These are phyloP conservation scores for Raphanus sativus DNA, from an alignment of 345 rosid species.

Conservation along the genomic window DNA sequence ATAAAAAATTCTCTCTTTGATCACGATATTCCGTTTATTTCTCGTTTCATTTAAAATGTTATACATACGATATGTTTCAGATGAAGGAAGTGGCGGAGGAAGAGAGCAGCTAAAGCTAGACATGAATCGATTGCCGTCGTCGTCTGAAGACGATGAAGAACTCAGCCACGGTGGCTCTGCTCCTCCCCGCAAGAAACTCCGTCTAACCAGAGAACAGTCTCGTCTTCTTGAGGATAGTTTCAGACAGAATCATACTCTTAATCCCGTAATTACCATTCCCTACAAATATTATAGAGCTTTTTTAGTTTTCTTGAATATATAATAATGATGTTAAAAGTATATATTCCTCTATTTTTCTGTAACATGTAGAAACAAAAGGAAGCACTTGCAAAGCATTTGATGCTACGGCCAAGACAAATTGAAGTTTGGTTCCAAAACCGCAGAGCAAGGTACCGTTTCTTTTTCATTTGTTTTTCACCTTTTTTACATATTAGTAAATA, in stretches of 20 bases:
- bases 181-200: constrained; percentile 89
- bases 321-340: neutral
- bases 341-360: neutral
- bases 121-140: constrained; percentile 39
- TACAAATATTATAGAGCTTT: neutral
- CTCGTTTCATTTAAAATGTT: neutral
- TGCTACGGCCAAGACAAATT: constrained; percentile 84
- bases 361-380: constrained; percentile 84
- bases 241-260: constrained; percentile 81
- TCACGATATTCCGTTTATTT: neutral
- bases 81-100: constrained; percentile 51
- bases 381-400: constrained; percentile 72
- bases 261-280: constrained; percentile 49
- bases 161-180: constrained; percentile 47
- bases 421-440: constrained; percentile 99
- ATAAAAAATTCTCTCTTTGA: neutral
- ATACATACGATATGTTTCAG: constrained; percentile 48
- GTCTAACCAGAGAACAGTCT: constrained; percentile 87
- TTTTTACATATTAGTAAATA: constrained; percentile 16
- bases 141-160: constrained; percentile 39
- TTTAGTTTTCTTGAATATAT: neutral
- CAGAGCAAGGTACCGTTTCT: constrained; percentile 81
- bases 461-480: neutral
- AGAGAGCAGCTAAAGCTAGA: constrained; percentile 40
- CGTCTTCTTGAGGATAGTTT: constrained; percentile 96